These are phyloP conservation scores for Fusarium sp. DNA, from an alignment of 2,329 filamentous ascomycete species.

Conservation along the genomic window DNA sequence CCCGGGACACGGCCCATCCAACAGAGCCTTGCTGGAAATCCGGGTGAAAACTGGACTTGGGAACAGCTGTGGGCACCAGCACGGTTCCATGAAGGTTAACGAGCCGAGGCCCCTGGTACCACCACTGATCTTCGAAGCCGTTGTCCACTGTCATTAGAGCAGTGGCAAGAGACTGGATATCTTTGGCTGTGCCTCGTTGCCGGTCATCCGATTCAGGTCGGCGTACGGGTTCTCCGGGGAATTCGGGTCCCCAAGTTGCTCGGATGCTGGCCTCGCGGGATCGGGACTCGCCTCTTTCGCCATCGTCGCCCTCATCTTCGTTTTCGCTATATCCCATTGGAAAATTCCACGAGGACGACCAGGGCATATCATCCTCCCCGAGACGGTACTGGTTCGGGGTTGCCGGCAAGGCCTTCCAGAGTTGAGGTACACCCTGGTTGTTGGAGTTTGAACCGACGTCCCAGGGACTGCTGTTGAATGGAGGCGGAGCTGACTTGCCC, in stretches of 20 bases:
- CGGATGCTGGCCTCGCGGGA: slow-evolving; percentile 27
- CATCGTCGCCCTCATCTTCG: slow-evolving; percentile 10
- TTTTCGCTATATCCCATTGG: slow-evolving; percentile 37
- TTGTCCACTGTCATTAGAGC: slow-evolving; percentile 66
- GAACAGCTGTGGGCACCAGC: slow-evolving; percentile 29
- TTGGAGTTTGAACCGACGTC: slow-evolving; percentile 48
- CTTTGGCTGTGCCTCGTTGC: slow-evolving; percentile 40
- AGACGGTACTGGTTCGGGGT: slow-evolving; percentile 49
- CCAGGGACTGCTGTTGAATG: slow-evolving; percentile 58
- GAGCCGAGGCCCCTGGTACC: slow-evolving; percentile 56
- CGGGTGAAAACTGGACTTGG: slow-evolving; percentile 21
- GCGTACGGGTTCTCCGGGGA: slow-evolving; percentile 8
- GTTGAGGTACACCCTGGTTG: slow-evolving; percentile 35
- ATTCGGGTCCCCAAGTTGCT: slow-evolving; percentile 35
- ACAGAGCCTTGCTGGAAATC: slow-evolving; percentile 25
- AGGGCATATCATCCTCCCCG: slow-evolving; percentile 58
- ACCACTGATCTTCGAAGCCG: slow-evolving; percentile 66
- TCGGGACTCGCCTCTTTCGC: slow-evolving; percentile 1
- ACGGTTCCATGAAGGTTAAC: slow-evolving; percentile 38
- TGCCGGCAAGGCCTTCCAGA: slow-evolving; percentile 56
- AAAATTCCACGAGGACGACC: slow-evolving; percentile 53
- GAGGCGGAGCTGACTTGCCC: slow-evolving; percentile 59
- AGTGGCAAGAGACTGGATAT: slow-evolving; percentile 59
- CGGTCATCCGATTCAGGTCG: slow-evolving; percentile 45
- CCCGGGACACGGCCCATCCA: slow-evolving; percentile 31